Percentiles rank a stretch among this genome's conserved stretches.
Conservation (phyloP, 805 yeast genomes). For the Yarrowia phangngaensis region DNA sequence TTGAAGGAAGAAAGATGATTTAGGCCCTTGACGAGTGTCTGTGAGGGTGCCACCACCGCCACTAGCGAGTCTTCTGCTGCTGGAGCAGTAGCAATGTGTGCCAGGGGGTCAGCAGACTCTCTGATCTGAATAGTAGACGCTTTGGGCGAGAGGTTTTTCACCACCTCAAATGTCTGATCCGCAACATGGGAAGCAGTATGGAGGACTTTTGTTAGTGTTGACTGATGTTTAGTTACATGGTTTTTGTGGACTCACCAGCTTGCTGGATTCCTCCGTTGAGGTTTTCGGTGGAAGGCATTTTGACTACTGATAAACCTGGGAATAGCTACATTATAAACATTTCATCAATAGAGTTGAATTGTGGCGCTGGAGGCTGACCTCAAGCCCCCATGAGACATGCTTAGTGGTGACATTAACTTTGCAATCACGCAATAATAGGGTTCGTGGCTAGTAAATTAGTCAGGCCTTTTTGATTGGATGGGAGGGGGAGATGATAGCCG, state of each 20-base stretch:
- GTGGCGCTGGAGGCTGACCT: slow-evolving; percentile 27
- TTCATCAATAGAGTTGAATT: slow-evolving; percentile 26
- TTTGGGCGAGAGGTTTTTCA: slow-evolving; percentile 12
- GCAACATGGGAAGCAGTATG: slow-evolving; percentile 25
- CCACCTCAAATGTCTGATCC: slow-evolving; percentile 22
- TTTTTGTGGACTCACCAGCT: slow-evolving; percentile 18
- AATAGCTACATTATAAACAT: slow-evolving; percentile 12
- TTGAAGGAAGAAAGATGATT: slow-evolving; percentile 52
- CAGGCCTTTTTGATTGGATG: slow-evolving; percentile 14
- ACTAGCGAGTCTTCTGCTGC: slow-evolving; percentile 13
- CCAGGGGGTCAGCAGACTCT: slow-evolving; percentile 23
- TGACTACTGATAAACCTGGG: background rate
- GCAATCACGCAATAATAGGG: slow-evolving; percentile 25
- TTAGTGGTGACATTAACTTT: slow-evolving; percentile 26
- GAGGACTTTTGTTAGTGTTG: background rate
- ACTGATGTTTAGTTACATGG: too few relatives aligned
- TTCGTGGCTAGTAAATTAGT: slow-evolving; percentile 26
- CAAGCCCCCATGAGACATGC: slow-evolving; percentile 18
- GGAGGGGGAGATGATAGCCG: too few relatives aligned
- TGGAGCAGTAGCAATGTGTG: slow-evolving; percentile 18
- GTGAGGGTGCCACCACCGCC: slow-evolving; percentile 48
- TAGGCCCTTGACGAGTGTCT: slow-evolving; percentile 53
- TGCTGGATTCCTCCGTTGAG: slow-evolving; percentile 13
- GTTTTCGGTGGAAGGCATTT: slow-evolving; percentile 21
- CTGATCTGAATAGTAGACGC: slow-evolving; percentile 18